Base-by-base conservation (phyloP, 768 basidiomycete genomes). In the Leucosporidium yakuticum region DNA sequence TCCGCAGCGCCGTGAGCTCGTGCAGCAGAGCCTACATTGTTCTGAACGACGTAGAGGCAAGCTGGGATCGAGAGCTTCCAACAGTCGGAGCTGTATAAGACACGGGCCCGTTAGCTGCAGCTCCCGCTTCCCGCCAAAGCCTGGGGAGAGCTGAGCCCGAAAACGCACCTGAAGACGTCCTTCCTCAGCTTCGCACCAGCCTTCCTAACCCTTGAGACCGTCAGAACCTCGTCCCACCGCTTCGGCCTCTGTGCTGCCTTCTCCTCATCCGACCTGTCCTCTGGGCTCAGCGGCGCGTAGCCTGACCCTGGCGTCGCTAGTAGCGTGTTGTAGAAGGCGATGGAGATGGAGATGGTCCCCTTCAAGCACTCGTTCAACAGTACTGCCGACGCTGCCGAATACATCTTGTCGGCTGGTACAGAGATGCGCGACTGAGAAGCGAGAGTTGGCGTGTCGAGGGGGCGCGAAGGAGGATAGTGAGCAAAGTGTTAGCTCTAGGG, bases 51-150 rank as follows among this genome's bases (percentile, higher is more conserved):
- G 77, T 96, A 98, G 76, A 97, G 86, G 76, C 96, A 89, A 61
- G 95, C 94, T 29, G 95, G 95, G 76, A 98, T 92, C 55, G 93
- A 91, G 36, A 98, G 81, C 78, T 97, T 97, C 92, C 93, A 96
- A 79, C 95, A 96, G 79, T 98, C 95, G 19, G 83, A 80, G 70
- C 91, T 89, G 79, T 91, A 88, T 36, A 94, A 82, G 23, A 68
- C 90, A 88, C 81, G 25, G 92, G 78, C 67, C 1, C 7, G 51
- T 34, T 5, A 9, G n/a, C 20, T 27, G 44, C 51, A 53, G 62
- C 23, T 27, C 5, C 20, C 29, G 32, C 55, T 3, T 23, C 55
- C 31, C 34, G 36, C 44, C 29, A 25, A 12, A 55, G 17, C 32
- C 55, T 36, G n/a, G n/a, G n/a, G n/a, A n/a, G 31, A 29, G 29